A percentile compares a stretch with the other conserved stretches of the same genome.
These are phyloP conservation scores for Metarhizium rileyi DNA, from an alignment of 2,329 filamentous ascomycete species.

Conservation along the genomic window DNA sequence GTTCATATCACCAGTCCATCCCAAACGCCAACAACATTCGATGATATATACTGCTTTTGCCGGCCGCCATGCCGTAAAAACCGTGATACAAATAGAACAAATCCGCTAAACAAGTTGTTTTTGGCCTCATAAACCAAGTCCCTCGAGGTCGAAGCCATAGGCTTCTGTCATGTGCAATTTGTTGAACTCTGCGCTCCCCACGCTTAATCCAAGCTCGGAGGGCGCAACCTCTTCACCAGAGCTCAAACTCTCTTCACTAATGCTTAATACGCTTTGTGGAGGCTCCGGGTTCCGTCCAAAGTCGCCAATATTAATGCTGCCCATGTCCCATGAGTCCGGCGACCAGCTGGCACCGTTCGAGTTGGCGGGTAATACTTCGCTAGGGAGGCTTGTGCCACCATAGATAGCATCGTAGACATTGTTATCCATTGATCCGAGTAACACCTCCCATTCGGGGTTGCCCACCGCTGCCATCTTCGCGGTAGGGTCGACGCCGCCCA, in stretches of 20 bases:
- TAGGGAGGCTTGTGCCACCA: slow-evolving; percentile 47
- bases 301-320: slow-evolving; percentile 41
- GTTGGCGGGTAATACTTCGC: slow-evolving; percentile 33
- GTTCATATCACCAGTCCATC: not conserved
- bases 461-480: slow-evolving; percentile 38
- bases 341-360: slow-evolving; percentile 39
- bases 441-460: slow-evolving; percentile 69
- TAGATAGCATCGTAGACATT: slow-evolving; percentile 84
- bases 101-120: not conserved
- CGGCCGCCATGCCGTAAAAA: not conserved
- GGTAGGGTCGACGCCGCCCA: slow-evolving; percentile 8
- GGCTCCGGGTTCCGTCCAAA: slow-evolving; percentile 31
- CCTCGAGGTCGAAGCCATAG: slow-evolving; percentile 1
- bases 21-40: not conserved
- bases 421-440: slow-evolving; percentile 70
- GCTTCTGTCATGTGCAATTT: slow-evolving; percentile 14
- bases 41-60: too few relatives aligned
- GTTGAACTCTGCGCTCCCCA: slow-evolving; percentile 25
- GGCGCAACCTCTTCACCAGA: slow-evolving; percentile 42
- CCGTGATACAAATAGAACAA: not conserved
- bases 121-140: not conserved
- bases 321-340: slow-evolving; percentile 47
- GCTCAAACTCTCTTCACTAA: slow-evolving; percentile 49
- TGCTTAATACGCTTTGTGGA: slow-evolving; percentile 43
- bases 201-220: slow-evolving; percentile 35